phyloP scores from a whole-genome alignment of 306 rosid species.

The Elaeagnus macrophylla region DNA sequence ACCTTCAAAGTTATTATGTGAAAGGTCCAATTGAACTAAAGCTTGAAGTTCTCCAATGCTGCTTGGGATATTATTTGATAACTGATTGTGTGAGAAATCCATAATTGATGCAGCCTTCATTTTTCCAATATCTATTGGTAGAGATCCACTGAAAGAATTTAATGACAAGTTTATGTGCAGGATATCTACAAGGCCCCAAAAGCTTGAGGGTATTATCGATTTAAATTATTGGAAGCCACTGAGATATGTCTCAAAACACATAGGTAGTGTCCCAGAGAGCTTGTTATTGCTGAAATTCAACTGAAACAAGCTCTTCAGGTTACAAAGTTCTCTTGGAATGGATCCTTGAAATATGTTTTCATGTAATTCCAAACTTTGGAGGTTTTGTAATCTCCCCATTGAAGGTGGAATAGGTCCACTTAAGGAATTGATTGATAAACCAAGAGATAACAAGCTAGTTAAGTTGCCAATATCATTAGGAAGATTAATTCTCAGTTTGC shows the following conservation, averaged over 20 bases:
- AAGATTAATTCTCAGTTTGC: constrained; percentile 18
- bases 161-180: constrained; percentile 20
- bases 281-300: constrained; percentile 15
- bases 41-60: constrained; percentile 14
- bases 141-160: constrained; percentile 15
- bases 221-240: constrained; percentile 21
- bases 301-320: constrained; percentile 5
- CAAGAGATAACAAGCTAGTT: constrained; percentile 5
- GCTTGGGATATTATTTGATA: constrained; percentile 22
- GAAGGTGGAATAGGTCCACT: constrained; percentile 25
- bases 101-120: constrained; percentile 7
- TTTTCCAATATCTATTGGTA: constrained; percentile 18
- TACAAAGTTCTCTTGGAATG: constrained; percentile 21
- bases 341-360: constrained; percentile 20
- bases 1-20: background rate
- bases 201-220: constrained; percentile 12
- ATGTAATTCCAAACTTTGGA: constrained; percentile 18
- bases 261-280: constrained; percentile 21
- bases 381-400: constrained; percentile 13
- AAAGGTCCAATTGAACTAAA: background rate
- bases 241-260: constrained; percentile 23
- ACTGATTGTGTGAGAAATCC: constrained; percentile 25
- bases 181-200: constrained; percentile 24
- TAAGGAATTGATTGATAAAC: constrained; percentile 11
- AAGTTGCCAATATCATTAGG: constrained; percentile 28